A percentile compares a stretch with the other conserved stretches of the same genome.
These are phyloP conservation scores for Tephrocybe sp. DNA, from an alignment of 768 basidiomycete genomes.

Conservation along the genomic window DNA sequence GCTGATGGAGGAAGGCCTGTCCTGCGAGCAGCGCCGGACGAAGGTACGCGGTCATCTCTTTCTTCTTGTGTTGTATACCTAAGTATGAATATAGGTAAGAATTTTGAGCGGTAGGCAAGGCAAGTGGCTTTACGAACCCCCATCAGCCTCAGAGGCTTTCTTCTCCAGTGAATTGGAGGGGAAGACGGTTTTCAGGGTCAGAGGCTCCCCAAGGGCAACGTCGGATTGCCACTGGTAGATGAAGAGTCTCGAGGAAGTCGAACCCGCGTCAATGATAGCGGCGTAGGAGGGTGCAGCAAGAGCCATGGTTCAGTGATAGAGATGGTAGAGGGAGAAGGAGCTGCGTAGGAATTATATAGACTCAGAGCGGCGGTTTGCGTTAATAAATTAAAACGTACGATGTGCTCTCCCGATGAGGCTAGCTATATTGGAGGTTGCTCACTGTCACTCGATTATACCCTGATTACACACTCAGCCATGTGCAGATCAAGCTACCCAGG, in stretches of 20 bases:
- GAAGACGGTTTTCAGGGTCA: constrained; percentile 1
- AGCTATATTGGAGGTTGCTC: too few species aligned
- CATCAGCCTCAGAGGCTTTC: neutral
- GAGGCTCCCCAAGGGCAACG: constrained; percentile 6
- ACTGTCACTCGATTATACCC: too few species aligned
- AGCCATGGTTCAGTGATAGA: neutral
- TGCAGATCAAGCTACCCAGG: too few species aligned
- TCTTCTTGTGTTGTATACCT: constrained; percentile 11
- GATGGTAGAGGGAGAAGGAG: too few species aligned
- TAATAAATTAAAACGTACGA: too few species aligned
- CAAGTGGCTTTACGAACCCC: constrained; percentile 1
- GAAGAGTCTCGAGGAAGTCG: constrained; percentile 9
- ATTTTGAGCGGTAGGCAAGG: neutral
- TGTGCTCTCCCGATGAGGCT: too few species aligned
- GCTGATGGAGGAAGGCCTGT: neutral
- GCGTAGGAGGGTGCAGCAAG: neutral
- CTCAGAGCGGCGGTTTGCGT: too few species aligned
- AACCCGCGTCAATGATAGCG: constrained; percentile 15
- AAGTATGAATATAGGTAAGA: neutral
- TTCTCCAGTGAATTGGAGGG: constrained; percentile 8
- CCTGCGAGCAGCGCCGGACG: constrained; percentile 1
- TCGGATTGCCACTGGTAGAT: constrained; percentile 12
- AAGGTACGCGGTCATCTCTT: constrained; percentile 7
- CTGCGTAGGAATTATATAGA: too few species aligned
- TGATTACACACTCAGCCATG: too few species aligned